Evolutionary conservation across 2,329 filamentous ascomycete species (phyloP).

Genomic region (Aspergillus thermomutatus): DNA sequence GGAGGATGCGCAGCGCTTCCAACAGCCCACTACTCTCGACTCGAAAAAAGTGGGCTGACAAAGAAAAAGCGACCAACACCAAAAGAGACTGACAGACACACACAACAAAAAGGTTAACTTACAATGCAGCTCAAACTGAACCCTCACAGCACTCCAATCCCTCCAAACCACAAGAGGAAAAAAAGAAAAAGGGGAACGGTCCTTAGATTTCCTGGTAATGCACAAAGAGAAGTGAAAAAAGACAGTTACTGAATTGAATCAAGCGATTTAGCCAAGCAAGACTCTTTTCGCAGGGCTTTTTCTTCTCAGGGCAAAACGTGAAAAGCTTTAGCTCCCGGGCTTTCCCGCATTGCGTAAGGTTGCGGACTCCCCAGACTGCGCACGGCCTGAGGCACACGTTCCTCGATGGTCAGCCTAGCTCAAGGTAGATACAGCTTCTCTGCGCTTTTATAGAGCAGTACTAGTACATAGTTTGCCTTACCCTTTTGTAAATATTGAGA

Average conservation of each 20-base stretch:
- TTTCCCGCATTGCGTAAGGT: conserved; percentile 40
- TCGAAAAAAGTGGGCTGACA: conserved; percentile 24
- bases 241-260: conserved; percentile 8
- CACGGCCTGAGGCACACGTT: conserved; percentile 19
- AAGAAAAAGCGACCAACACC: conserved; percentile 14
- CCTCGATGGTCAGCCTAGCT: conserved; percentile 1
- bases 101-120: conserved; percentile 11
- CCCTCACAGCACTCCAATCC: conserved; percentile 24
- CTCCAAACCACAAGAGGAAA: conserved; percentile 18
- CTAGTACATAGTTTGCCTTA: not conserved
- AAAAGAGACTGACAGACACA: conserved; percentile 6
- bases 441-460: not conserved
- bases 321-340: conserved; percentile 36
- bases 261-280: conserved; percentile 16
- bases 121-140: conserved; percentile 14
- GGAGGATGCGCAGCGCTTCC: conserved; percentile 24
- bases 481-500: not conserved
- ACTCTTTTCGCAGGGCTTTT: conserved; percentile 4
- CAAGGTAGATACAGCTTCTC: not conserved
- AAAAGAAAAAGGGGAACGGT: conserved; percentile 5
- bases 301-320: conserved; percentile 20
- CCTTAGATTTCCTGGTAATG: not conserved
- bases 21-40: conserved; percentile 26
- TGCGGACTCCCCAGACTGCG: conserved; percentile 13
- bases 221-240: conserved; percentile 9